These are phyloP conservation scores for Fusarium sp. DNA, from an alignment of 2,329 filamentous ascomycete species.

Conservation along the genomic window DNA sequence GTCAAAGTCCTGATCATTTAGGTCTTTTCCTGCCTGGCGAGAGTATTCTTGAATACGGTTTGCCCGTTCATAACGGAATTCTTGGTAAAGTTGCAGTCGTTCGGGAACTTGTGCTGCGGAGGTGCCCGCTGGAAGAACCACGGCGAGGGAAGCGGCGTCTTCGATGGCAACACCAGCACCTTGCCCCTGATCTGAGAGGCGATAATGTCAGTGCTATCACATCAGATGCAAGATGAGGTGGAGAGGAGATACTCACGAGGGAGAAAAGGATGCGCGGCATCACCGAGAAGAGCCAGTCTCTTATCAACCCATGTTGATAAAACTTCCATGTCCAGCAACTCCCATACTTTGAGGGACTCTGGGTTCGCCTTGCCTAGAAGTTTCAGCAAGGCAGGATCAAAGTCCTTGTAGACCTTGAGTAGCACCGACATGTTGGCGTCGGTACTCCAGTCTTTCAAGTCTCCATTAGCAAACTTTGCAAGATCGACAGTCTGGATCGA, in stretches of 20 bases:
- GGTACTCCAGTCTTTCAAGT: slow-evolving; percentile 18
- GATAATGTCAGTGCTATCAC: too few relatives aligned
- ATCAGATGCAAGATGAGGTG: too few relatives aligned
- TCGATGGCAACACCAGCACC: slow-evolving; percentile 76
- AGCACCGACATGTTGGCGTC: background rate
- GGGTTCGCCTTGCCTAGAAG: slow-evolving; percentile 62
- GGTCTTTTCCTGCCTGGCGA: slow-evolving; percentile 61
- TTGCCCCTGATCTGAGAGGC: slow-evolving; percentile 41
- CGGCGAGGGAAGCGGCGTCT: slow-evolving; percentile 72
- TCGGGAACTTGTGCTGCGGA: slow-evolving; percentile 63
- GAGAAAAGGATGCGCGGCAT: slow-evolving; percentile 78
- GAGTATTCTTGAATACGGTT: slow-evolving; percentile 71
- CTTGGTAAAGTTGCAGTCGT: slow-evolving; percentile 71
- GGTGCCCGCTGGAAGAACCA: slow-evolving; percentile 67
- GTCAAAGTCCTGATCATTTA: slow-evolving; percentile 28
- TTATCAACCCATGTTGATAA: slow-evolving; percentile 69
- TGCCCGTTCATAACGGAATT: slow-evolving; percentile 71
- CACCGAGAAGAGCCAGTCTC: slow-evolving; percentile 73
- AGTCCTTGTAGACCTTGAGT: slow-evolving; percentile 59
- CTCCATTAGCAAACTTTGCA: background rate
- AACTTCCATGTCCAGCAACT: slow-evolving; percentile 73
- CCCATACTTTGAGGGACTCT: slow-evolving; percentile 68
- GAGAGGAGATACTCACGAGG: slow-evolving; percentile 54
- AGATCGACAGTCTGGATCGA: too few relatives aligned
- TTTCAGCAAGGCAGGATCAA: slow-evolving; percentile 58